A percentile compares a stretch with the other conserved stretches of the same genome.
phyloP scores from a whole-genome alignment of 257 asterid species.

The Salvia splendens region DNA sequence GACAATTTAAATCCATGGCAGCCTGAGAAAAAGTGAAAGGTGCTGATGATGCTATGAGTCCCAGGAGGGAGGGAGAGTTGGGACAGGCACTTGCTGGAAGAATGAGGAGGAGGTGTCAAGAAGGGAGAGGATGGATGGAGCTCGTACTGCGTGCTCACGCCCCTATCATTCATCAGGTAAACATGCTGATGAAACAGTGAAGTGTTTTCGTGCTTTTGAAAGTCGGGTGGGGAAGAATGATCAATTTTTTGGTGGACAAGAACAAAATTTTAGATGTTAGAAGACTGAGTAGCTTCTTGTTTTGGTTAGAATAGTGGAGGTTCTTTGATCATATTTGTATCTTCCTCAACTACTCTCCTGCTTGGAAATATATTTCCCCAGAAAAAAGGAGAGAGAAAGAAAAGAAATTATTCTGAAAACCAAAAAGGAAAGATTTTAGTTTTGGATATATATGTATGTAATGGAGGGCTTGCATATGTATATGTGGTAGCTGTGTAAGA shows the following conservation, averaged over 20 bases:
- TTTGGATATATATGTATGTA: constrained; percentile 54
- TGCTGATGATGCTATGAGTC: constrained; percentile 6
- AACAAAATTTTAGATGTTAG: constrained; percentile 27
- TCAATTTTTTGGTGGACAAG: constrained; percentile 37
- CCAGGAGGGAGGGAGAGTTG: constrained; percentile 18
- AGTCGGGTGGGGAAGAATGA: constrained; percentile 22
- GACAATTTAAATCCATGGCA: constrained; percentile 86
- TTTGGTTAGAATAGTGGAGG: constrained; percentile 51
- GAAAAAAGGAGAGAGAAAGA: constrained; percentile 1
- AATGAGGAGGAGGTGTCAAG: constrained; percentile 16
- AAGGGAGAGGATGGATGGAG: constrained; percentile 14
- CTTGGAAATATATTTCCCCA: constrained; percentile 38
- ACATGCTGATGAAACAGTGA: constrained; percentile 23
- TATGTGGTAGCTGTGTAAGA: constrained; percentile 45
- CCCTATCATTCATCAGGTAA: constrained; percentile 28
- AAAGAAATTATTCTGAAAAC: constrained; percentile 20
- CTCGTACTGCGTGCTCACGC: constrained; percentile 25
- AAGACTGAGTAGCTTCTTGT: constrained; percentile 37
- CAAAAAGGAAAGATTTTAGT: constrained; percentile 25
- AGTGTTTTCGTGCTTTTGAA: constrained; percentile 27
- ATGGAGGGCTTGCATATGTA: constrained; percentile 48
- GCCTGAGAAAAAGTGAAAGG: constrained; percentile 88
- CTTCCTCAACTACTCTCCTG: constrained; percentile 36
- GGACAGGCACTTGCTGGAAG: constrained; percentile 17
- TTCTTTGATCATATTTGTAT: constrained; percentile 42